A percentile compares a stretch with the other conserved stretches of the same genome.
phyloP scores from a whole-genome alignment of 2,329 filamentous ascomycete species.

The Dothistroma pini region DNA sequence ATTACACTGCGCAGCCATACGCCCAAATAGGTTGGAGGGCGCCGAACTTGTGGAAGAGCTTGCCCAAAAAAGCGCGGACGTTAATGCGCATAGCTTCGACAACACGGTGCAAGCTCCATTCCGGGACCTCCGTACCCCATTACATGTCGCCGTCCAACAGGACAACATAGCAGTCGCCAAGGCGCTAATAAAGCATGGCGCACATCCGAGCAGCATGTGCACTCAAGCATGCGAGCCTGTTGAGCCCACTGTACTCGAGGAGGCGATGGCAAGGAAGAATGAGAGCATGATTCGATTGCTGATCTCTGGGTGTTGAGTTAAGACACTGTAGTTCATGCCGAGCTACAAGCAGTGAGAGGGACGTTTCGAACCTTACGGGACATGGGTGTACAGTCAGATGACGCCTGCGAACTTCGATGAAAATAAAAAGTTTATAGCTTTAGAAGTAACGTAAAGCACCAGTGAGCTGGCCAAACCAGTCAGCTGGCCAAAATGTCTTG shows the following conservation, averaged over 20 bases:
- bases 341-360: too few relatives aligned
- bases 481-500: too few relatives aligned
- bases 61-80: background rate
- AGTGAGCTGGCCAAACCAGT: too few relatives aligned
- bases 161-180: constrained; percentile 4
- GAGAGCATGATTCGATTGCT: background rate
- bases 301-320: background rate
- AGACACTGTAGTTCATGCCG: background rate
- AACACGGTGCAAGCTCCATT: background rate
- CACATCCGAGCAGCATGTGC: background rate
- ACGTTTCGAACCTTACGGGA: too few relatives aligned
- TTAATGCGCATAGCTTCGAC: constrained; percentile 6
- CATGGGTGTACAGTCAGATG: too few relatives aligned
- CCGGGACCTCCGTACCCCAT: background rate
- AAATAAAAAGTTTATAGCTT: too few relatives aligned
- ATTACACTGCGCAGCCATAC: constrained; percentile 3
- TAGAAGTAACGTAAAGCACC: too few relatives aligned
- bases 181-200: constrained; percentile 2
- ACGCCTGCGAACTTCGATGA: too few relatives aligned
- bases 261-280: background rate
- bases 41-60: constrained; percentile 5
- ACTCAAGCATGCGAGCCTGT: constrained; percentile 1
- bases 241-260: background rate
- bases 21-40: constrained; percentile 1
- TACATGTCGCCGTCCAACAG: constrained; percentile 3